These are phyloP conservation scores for Coffea eugenioides DNA, from an alignment of 257 asterid genomes.

Conservation along the genomic window DNA sequence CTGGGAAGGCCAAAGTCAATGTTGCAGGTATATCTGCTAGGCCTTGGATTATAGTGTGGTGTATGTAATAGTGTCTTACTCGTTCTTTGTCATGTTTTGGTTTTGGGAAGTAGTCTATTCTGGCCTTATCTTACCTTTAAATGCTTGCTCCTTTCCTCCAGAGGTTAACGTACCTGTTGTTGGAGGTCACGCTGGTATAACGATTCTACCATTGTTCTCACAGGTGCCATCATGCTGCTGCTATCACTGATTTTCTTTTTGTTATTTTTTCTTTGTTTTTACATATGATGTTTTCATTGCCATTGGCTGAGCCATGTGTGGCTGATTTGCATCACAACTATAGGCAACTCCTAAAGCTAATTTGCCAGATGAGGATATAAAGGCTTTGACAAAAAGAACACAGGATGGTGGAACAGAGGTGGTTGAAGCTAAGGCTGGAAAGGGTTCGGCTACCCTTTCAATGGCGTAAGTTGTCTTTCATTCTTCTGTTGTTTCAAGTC, in stretches of 20 bases:
- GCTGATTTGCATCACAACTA: neutral
- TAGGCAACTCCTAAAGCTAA: slow-evolving; percentile 84
- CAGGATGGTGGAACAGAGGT: slow-evolving; percentile 99
- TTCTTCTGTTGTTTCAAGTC: neutral
- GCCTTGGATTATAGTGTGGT: neutral
- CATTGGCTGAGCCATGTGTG: slow-evolving; percentile 4
- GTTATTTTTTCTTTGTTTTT: neutral
- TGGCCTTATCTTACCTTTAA: slow-evolving; percentile 5
- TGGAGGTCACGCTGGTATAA: slow-evolving; percentile 95
- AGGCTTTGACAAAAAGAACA: slow-evolving; percentile 81
- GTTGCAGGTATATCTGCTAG: slow-evolving; percentile 54
- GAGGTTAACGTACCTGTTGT: slow-evolving; percentile 88
- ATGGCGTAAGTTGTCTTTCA: slow-evolving; percentile 71
- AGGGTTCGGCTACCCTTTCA: slow-evolving; percentile 97
- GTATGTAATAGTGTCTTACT: neutral
- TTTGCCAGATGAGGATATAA: slow-evolving; percentile 61
- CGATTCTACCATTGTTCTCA: slow-evolving; percentile 93
- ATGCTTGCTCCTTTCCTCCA: slow-evolving; percentile 20
- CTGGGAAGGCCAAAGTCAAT: slow-evolving; percentile 74
- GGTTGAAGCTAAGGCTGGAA: slow-evolving; percentile 98
- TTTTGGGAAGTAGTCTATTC: neutral
- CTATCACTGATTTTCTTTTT: neutral
- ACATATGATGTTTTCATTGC: too few relatives aligned
- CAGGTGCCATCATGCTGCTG: slow-evolving; percentile 40
- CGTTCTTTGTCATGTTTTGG: neutral